Percentiles rank a stretch among this genome's conserved stretches.
Conservation (phyloP, 768 basidiomycete genomes). For the Arthromyces matolae region DNA sequence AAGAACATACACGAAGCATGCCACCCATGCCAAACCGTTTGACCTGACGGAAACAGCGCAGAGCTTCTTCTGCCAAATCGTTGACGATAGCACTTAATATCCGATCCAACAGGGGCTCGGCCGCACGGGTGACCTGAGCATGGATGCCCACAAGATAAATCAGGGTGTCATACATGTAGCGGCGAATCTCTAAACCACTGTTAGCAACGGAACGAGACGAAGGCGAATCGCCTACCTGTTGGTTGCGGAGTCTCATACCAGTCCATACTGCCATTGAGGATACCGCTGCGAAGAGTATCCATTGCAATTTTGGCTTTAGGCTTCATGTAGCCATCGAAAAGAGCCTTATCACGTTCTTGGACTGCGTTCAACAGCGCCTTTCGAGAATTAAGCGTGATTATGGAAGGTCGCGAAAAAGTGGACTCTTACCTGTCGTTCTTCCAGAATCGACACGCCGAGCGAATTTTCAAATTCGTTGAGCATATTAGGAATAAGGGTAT, state of each 20-base stretch:
- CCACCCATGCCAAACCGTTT: slow-evolving; percentile 96
- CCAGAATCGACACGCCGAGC: slow-evolving; percentile 65
- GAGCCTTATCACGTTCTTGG: slow-evolving; percentile 78
- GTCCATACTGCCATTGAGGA: slow-evolving; percentile 78
- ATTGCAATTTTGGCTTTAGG: slow-evolving; percentile 72
- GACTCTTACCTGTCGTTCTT: slow-evolving; percentile 64
- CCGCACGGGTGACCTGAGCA: slow-evolving; percentile 79
- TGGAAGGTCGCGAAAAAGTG: slow-evolving; percentile 2
- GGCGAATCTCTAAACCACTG: slow-evolving; percentile 68
- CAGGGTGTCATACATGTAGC: slow-evolving; percentile 88
- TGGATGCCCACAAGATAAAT: slow-evolving; percentile 90
- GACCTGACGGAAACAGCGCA: slow-evolving; percentile 84
- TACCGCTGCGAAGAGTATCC: slow-evolving; percentile 69
- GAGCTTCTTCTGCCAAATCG: slow-evolving; percentile 77
- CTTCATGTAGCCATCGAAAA: slow-evolving; percentile 86
- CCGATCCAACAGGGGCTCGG: slow-evolving; percentile 79
- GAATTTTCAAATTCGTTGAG: slow-evolving; percentile 74
- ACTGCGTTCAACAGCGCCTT: slow-evolving; percentile 76
- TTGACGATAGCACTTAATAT: slow-evolving; percentile 78
- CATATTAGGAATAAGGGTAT: slow-evolving; percentile 71
- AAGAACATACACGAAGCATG: slow-evolving; percentile 80
- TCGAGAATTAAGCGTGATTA: neutral
- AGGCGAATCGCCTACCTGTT: slow-evolving; percentile 43
- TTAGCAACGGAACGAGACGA: slow-evolving; percentile 1
- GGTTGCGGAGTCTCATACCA: slow-evolving; percentile 96